These are phyloP conservation scores for Neocatenulostroma microsporum DNA, from an alignment of 2,329 filamentous ascomycete species.

Conservation along the genomic window DNA sequence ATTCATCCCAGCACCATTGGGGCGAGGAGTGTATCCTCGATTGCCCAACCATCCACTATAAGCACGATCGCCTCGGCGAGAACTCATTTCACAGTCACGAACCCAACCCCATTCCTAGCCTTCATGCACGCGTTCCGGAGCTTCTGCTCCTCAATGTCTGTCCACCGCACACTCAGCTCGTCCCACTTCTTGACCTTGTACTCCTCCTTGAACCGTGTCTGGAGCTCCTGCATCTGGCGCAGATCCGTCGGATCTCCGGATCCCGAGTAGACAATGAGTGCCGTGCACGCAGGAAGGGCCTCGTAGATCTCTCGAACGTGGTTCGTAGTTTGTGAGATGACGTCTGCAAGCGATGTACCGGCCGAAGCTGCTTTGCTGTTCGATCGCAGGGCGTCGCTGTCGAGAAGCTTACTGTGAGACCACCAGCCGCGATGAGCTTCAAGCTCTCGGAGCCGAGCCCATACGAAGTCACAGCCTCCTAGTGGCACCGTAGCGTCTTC, in stretches of 20 bases:
- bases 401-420: conserved; percentile 41
- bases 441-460: conserved; percentile 55
- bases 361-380: conserved; percentile 12
- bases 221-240: conserved; percentile 48
- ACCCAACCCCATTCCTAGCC: conserved; percentile 52
- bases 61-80: too few relatives aligned
- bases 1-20: too few relatives aligned
- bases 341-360: conserved; percentile 32
- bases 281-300: conserved; percentile 50
- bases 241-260: conserved; percentile 55
- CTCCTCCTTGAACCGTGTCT: conserved; percentile 49
- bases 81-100: conserved; percentile 52
- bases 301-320: conserved; percentile 48
- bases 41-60: too few relatives aligned
- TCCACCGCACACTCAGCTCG: conserved; percentile 56
- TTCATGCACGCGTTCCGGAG: conserved; percentile 48
- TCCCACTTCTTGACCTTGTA: conserved; percentile 56
- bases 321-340: conserved; percentile 44
- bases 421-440: conserved; percentile 55
- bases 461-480: conserved; percentile 54
- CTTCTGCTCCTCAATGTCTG: conserved; percentile 55
- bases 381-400: conserved; percentile 29
- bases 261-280: conserved; percentile 57
- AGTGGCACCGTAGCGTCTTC: conserved; percentile 37
- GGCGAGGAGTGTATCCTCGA: too few relatives aligned